phyloP scores from a whole-genome alignment of 495 filamentous ascomycete species.

The Penicillium lividum region DNA sequence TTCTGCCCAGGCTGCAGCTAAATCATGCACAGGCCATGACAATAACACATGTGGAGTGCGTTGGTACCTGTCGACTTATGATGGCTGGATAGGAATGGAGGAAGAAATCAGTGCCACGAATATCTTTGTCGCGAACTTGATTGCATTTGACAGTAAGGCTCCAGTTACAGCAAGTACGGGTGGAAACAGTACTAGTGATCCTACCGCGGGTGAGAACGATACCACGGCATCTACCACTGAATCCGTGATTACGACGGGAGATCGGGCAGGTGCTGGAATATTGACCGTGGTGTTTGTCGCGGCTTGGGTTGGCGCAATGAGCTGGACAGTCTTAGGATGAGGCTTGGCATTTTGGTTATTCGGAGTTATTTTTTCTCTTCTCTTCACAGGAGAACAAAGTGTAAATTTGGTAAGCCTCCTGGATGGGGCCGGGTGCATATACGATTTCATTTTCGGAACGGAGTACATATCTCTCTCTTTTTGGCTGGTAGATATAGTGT shows the following conservation, averaged over 20 bases:
- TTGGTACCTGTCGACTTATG: conserved; percentile 66
- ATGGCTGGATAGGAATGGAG: conserved; percentile 63
- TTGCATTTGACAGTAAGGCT: conserved; percentile 26
- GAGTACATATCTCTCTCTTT: neutral
- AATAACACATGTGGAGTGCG: conserved; percentile 71
- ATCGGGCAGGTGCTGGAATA: conserved; percentile 66
- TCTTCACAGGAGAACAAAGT: neutral
- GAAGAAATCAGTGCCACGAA: conserved; percentile 57
- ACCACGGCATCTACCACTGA: conserved; percentile 13
- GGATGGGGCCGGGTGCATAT: neutral
- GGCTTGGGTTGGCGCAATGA: conserved; percentile 33
- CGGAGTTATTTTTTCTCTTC: neutral
- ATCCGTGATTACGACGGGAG: conserved; percentile 52
- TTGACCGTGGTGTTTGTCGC: conserved; percentile 57
- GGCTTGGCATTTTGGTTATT: neutral
- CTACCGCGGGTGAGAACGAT: conserved; percentile 37
- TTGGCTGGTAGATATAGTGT: neutral
- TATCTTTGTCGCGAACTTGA: conserved; percentile 45
- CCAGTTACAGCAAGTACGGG: conserved; percentile 32
- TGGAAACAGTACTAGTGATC: conserved; percentile 36
- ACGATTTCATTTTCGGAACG: neutral
- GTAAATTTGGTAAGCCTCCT: neutral
- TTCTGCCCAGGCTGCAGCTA: conserved; percentile 69
- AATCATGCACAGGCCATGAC: conserved; percentile 61
- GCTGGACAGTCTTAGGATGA: conserved; percentile 21